A percentile compares a stretch with the other conserved stretches of the same genome.
Conservation (phyloP, 1,139 yeast genomes). For the Blastobotrys persicus region DNA sequence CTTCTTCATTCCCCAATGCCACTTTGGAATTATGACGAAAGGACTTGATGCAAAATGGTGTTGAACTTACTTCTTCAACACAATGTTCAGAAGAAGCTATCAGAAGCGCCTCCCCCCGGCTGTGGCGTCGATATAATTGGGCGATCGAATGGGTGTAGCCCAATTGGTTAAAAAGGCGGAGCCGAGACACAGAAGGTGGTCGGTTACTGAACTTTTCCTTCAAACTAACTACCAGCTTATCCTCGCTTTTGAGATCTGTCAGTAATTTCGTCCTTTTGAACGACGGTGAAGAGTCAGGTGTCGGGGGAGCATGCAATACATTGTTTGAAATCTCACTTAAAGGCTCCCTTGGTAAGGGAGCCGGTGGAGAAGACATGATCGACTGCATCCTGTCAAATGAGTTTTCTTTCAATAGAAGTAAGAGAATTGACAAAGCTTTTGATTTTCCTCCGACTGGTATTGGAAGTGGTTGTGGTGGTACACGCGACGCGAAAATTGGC, state of each 20-base stretch:
- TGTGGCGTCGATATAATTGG: neutral
- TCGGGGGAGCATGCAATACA: slow-evolving; percentile 4
- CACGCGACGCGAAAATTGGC: neutral
- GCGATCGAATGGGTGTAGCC: neutral
- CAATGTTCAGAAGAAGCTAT: neutral
- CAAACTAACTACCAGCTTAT: neutral
- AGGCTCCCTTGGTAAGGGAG: slow-evolving; percentile 5
- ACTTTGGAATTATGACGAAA: slow-evolving; percentile 1
- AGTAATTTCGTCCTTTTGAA: neutral
- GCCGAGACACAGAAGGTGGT: neutral
- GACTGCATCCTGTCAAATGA: neutral
- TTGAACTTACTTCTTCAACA: neutral
- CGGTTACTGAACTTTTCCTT: neutral
- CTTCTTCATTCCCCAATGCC: neutral
- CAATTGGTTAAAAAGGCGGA: slow-evolving; percentile 6
- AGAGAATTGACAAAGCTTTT: neutral
- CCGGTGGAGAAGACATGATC: slow-evolving; percentile 7
- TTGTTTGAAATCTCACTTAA: neutral
- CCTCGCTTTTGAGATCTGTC: neutral
- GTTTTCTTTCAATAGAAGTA: neutral
- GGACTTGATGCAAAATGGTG: slow-evolving; percentile 1
- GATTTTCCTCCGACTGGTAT: neutral
- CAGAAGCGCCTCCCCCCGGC: neutral
- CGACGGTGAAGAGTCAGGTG: slow-evolving; percentile 4
- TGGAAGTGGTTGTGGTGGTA: neutral